Percentiles rank a stretch among this genome's conserved stretches.
phyloP scores from a whole-genome alignment of 2,329 filamentous ascomycete species.

The Aspergillus phoenicis region DNA sequence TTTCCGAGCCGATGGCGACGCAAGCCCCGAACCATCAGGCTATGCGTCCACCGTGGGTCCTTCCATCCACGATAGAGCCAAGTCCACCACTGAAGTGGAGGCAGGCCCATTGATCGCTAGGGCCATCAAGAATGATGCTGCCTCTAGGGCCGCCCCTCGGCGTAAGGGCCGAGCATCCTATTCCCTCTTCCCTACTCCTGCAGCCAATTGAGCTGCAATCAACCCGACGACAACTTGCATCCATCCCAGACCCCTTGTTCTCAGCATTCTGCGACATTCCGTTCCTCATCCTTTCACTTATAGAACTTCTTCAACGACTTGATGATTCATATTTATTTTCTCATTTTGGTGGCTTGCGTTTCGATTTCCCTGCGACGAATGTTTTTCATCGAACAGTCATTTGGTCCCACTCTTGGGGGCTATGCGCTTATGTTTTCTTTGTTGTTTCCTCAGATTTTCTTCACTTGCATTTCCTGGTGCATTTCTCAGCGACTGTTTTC shows the following conservation, averaged over 20 bases:
- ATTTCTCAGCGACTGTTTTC: constrained; percentile 30
- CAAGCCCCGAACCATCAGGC: constrained; percentile 32
- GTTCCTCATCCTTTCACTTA: constrained; percentile 18
- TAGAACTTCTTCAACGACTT: constrained; percentile 30
- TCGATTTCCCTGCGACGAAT: constrained; percentile 18
- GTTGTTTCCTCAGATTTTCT: constrained; percentile 5
- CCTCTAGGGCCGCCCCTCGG: constrained; percentile 32
- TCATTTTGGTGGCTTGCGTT: constrained; percentile 15
- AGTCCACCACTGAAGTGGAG: constrained; percentile 40
- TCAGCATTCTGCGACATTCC: not conserved
- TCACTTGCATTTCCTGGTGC: constrained; percentile 24
- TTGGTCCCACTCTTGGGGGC: constrained; percentile 12
- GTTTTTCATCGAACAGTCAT: constrained; percentile 21
- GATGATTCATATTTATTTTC: constrained; percentile 24
- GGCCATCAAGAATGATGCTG: constrained; percentile 26
- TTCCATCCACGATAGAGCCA: constrained; percentile 39
- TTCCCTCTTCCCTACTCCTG: constrained; percentile 34
- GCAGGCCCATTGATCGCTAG: constrained; percentile 19
- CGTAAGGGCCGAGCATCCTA: constrained; percentile 48
- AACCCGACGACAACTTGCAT: not conserved
- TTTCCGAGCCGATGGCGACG: constrained; percentile 30
- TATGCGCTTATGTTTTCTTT: constrained; percentile 15
- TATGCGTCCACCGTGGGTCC: constrained; percentile 23
- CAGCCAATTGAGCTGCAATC: constrained; percentile 13
- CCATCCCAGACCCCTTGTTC: not conserved